Conservation (phyloP, 257 asterid species). For the Rauvolfia tetraphylla region DNA sequence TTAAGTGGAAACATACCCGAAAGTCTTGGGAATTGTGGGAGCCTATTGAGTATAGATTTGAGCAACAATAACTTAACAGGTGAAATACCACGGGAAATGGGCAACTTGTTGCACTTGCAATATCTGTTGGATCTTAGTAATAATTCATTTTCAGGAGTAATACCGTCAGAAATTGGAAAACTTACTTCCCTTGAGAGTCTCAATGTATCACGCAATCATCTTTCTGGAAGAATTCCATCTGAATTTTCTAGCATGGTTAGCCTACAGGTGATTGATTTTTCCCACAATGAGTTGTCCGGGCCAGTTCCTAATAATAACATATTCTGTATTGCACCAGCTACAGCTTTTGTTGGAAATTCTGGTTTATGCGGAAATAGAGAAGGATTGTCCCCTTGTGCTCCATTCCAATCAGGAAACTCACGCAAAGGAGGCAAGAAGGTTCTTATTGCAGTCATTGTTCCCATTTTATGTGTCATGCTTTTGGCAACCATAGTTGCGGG, state of each 20-base stretch:
- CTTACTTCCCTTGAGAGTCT: constrained; percentile 50
- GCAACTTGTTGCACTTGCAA: constrained; percentile 44
- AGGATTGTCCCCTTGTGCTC: constrained; percentile 50
- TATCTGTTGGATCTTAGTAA: constrained; percentile 57
- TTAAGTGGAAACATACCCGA: constrained; percentile 51
- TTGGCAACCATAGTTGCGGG: constrained; percentile 35
- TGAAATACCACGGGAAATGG: constrained; percentile 50
- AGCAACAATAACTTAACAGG: constrained; percentile 57
- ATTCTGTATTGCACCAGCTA: constrained; percentile 42
- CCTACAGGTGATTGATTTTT: constrained; percentile 52
- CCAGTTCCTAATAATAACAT: constrained; percentile 43
- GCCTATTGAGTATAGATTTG: constrained; percentile 45
- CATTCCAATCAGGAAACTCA: constrained; percentile 28
- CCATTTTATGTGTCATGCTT: constrained; percentile 37
- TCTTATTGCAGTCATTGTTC: constrained; percentile 44
- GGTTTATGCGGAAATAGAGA: constrained; percentile 66
- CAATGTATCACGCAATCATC: constrained; percentile 57
- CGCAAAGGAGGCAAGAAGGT: constrained; percentile 33
- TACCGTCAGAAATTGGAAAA: constrained; percentile 54
- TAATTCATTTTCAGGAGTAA: constrained; percentile 54
- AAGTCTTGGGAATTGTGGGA: constrained; percentile 37
- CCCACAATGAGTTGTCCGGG: constrained; percentile 65
- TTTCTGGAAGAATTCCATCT: constrained; percentile 65
- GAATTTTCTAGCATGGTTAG: constrained; percentile 51
- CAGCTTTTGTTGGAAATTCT: constrained; percentile 45